Base-by-base conservation (phyloP, 2,329 filamentous ascomycete species). In the Scytalidium lignicola region DNA sequence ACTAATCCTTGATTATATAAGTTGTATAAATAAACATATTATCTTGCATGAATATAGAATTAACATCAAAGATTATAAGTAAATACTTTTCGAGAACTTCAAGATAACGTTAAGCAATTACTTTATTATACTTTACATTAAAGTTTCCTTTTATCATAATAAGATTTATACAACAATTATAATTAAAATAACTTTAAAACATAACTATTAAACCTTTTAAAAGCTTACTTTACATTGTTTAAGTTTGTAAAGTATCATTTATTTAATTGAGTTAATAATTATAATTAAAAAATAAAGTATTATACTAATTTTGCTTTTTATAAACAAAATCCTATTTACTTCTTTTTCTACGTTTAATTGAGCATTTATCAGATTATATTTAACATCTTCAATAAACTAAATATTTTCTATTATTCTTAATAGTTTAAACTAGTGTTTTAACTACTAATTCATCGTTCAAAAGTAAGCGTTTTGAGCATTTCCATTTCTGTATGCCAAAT, bases 31-130 rank as follows among this genome's bases (percentile, higher is more conserved):
- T 50, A 8, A 29, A 41, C 3, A 53, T 41, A 32, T 58, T 57
- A 46, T 60, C 56, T 21, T 58, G 47, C 40, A 56, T 53, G 21
- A 58, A 60, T 4, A 51, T 44, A 49, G 47, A 48, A 12, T 42
- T 43, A 5, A 22, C 10, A 32, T 44, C 6, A 17, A 44, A 51
- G 44, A 45, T 42, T 12, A 12, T 40, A 28, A 29, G 44, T 2
- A 53, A 19, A 13, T 50, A 22, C 15, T 48, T 43, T 18, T 53
- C 46, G 12, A 55, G 40, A 3, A 55, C 46, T 43, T 47, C 32
- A 23, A 53, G n/a, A 39, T 55, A 55, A 8, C 9, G 47, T 41
- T 21, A 46, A 49, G 42, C 49, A 53, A 12, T 50, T 44, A 46
- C 46, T 7, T 46, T 51, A 49, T 49, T 29, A 28, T 32, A 18